Conservation (phyloP, 2,329 filamentous ascomycete species). For the Colletotrichum chlorophyti region DNA sequence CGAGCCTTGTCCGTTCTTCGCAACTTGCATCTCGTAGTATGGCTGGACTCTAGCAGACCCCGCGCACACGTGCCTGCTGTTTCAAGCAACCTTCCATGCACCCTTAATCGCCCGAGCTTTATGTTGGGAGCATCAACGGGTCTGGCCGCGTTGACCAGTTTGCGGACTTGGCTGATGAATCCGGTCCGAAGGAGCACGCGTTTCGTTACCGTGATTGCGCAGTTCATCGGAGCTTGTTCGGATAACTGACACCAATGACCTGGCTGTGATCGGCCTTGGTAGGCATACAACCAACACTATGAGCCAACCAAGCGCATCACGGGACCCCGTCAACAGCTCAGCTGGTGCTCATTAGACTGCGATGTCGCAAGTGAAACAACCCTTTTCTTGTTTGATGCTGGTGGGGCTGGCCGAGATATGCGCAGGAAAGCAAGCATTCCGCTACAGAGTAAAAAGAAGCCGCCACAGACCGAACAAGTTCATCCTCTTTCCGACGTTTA, state of each 20-base stretch:
- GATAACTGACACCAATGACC: not conserved
- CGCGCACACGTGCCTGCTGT: too few relatives aligned
- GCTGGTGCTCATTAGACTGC: not conserved
- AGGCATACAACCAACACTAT: not conserved
- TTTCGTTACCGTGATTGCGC: constrained; percentile 14
- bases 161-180: not conserved
- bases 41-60: too few relatives aligned
- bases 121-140: not conserved
- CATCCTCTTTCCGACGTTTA: too few relatives aligned
- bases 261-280: not conserved
- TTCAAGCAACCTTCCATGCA: too few relatives aligned
- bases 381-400: constrained; percentile 10
- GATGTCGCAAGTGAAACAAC: constrained; percentile 21
- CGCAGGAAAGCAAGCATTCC: constrained; percentile 5
- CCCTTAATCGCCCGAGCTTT: not conserved
- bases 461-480: too few relatives aligned
- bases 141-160: not conserved
- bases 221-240: constrained; percentile 5
- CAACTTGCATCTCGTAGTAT: too few relatives aligned
- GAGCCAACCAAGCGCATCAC: constrained; percentile 1
- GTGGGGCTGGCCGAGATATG: constrained; percentile 10
- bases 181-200: not conserved
- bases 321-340: constrained; percentile 4
- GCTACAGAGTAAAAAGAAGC: not conserved
- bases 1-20: too few relatives aligned